These are phyloP conservation scores for Chlamydomonas sphaeroides DNA, from an alignment of 139 green algal genomes.

Conservation along the genomic window DNA sequence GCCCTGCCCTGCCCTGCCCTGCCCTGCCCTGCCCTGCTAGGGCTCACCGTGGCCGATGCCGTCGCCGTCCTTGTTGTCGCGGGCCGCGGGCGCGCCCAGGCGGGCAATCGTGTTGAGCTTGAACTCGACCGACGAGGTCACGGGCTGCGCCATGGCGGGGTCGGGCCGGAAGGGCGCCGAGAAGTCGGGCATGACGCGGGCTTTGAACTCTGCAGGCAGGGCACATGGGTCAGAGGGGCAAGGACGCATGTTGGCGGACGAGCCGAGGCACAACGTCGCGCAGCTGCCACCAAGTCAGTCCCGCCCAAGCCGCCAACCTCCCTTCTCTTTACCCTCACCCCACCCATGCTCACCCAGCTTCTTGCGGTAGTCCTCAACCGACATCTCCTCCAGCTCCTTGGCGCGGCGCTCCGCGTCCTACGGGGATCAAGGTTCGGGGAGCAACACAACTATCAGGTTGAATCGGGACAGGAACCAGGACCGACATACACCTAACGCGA, in stretches of 20 bases:
- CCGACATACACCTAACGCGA: too few species aligned
- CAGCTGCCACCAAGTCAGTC: too few species aligned
- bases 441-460: too few species aligned
- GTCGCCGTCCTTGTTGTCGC: constrained; percentile 26
- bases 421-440: not conserved
- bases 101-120: constrained; percentile 13
- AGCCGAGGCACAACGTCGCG: too few species aligned
- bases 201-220: constrained; percentile 58
- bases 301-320: too few species aligned
- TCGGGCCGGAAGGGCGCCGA: constrained; percentile 40
- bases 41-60: constrained; percentile 22
- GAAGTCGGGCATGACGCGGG: constrained; percentile 44
- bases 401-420: not conserved
- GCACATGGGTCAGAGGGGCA: too few species aligned
- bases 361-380: constrained; percentile 46
- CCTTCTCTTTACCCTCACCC: too few species aligned
- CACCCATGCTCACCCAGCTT: too few species aligned
- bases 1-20: too few species aligned
- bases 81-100: not conserved
- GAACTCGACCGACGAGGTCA: constrained; percentile 16
- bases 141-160: not conserved
- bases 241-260: too few species aligned
- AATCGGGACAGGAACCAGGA: too few species aligned
- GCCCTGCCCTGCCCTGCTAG: too few species aligned
- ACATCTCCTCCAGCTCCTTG: constrained; percentile 44